Conservation (phyloP, 352 stramenopile species). For the Globisporangium lucens region DNA sequence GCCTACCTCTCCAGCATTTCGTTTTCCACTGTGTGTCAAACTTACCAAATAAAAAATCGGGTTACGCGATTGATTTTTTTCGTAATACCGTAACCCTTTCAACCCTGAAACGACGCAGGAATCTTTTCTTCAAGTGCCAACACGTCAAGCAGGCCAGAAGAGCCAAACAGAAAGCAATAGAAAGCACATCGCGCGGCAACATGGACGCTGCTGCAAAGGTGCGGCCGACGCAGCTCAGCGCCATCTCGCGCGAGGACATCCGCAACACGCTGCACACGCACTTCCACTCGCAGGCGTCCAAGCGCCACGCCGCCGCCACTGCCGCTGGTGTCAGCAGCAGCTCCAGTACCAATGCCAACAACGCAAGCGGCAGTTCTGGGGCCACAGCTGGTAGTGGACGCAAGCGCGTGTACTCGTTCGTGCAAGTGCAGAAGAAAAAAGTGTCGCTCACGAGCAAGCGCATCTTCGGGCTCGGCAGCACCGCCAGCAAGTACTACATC, state of each 20-base stretch:
- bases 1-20: no score
- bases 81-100: no score
- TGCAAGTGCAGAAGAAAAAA: conserved; percentile 70
- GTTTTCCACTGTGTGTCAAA: no score
- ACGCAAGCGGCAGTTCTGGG: neutral
- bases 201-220: conserved; percentile 19
- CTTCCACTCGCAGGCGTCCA: conserved; percentile 40
- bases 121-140: neutral
- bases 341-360: neutral
- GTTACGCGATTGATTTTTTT: no score
- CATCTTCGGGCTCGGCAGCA: conserved; percentile 37
- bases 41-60: no score
- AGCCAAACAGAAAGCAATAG: neutral
- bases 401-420: conserved; percentile 53
- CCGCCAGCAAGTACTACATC: conserved; percentile 53
- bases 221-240: conserved; percentile 21
- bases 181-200: neutral
- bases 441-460: conserved; percentile 47
- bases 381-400: conserved; percentile 9
- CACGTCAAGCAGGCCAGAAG: neutral
- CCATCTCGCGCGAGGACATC: conserved; percentile 56
- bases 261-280: conserved; percentile 64
- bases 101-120: neutral
- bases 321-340: conserved; percentile 5
- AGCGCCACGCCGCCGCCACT: conserved; percentile 18